Percentiles rank a stretch among this genome's conserved stretches.
Conservation (phyloP, 2,329 filamentous ascomycete genomes). For the Tolypocladium nubicola region DNA sequence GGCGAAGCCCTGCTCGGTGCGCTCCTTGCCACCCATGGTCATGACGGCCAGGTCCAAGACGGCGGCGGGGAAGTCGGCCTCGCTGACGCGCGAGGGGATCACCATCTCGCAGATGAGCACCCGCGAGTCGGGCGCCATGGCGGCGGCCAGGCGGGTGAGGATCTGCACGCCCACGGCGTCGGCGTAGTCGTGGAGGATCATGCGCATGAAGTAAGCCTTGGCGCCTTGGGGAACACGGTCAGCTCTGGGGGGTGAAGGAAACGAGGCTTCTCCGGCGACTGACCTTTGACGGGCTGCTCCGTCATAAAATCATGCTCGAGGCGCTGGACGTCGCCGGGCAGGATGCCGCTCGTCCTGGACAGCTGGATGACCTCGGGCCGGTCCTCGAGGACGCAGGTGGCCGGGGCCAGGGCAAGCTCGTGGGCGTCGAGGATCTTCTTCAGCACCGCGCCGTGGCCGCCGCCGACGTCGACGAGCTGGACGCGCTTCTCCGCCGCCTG, state of each 20-base stretch:
- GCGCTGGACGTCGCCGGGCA: conserved; percentile 11
- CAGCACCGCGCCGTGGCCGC: conserved; percentile 17
- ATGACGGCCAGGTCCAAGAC: conserved; percentile 21
- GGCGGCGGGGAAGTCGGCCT: conserved; percentile 17
- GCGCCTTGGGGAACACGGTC: conserved; percentile 11
- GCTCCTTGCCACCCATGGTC: conserved; percentile 23
- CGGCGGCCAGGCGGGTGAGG: conserved; percentile 13
- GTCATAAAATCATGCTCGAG: conserved; percentile 18
- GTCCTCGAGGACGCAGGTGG: conserved; percentile 16
- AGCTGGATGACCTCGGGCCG: conserved; percentile 14
- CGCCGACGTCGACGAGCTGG: conserved; percentile 20
- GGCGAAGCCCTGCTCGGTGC: conserved; percentile 16
- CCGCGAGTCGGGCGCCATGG: conserved; percentile 17
- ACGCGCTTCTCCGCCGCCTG: conserved; percentile 9
- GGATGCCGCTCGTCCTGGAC: conserved; percentile 6
- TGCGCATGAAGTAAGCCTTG: conserved; percentile 22
- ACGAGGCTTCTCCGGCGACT: neutral
- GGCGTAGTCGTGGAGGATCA: conserved; percentile 22
- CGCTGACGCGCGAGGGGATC: conserved; percentile 15
- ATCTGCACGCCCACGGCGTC: conserved; percentile 16
- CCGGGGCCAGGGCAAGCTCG: conserved; percentile 9
- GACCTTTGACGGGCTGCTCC: conserved; percentile 19
- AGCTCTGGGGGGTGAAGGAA: neutral
- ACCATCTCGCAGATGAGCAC: conserved; percentile 22
- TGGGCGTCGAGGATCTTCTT: conserved; percentile 19